Percentiles rank a stretch among this genome's conserved stretches.
phyloP scores from a whole-genome alignment of 345 rosid genomes.

The Boechera stricta region DNA sequence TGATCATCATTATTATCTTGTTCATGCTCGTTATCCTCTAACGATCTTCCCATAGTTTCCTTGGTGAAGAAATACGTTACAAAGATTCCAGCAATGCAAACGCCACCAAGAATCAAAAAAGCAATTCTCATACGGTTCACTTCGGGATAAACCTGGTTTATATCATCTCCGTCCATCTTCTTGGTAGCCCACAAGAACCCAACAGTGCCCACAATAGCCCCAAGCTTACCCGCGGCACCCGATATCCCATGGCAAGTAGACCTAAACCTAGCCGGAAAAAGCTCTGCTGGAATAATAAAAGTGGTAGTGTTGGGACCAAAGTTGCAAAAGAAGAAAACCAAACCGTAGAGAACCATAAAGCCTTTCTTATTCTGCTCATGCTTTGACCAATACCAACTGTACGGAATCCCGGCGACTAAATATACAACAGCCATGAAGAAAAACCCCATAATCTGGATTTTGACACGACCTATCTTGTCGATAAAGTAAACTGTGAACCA shows the following conservation, averaged over 20 bases:
- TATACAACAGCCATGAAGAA: slow-evolving; percentile 63
- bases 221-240: slow-evolving; percentile 75
- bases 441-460: slow-evolving; percentile 70
- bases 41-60: slow-evolving; percentile 73
- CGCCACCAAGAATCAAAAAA: slow-evolving; percentile 53
- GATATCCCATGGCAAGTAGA: slow-evolving; percentile 83
- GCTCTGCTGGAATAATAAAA: slow-evolving; percentile 77
- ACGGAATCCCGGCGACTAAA: slow-evolving; percentile 55
- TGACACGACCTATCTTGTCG: slow-evolving; percentile 68
- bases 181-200: slow-evolving; percentile 61
- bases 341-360: slow-evolving; percentile 58
- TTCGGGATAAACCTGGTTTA: slow-evolving; percentile 22
- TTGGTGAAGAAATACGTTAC: slow-evolving; percentile 55
- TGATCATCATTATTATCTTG: neutral
- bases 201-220: slow-evolving; percentile 73
- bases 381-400: slow-evolving; percentile 45
- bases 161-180: neutral
- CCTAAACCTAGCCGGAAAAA: slow-evolving; percentile 81
- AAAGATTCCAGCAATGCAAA: slow-evolving; percentile 56
- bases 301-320: slow-evolving; percentile 88
- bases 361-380: slow-evolving; percentile 36
- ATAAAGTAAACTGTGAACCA: slow-evolving; percentile 69
- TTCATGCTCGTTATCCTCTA: slow-evolving; percentile 67
- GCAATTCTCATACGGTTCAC: slow-evolving; percentile 46
- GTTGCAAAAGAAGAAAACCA: slow-evolving; percentile 74